These are phyloP conservation scores for Stagonosporopsis vannaccii DNA, from an alignment of 2,329 filamentous ascomycete genomes.

Conservation along the genomic window DNA sequence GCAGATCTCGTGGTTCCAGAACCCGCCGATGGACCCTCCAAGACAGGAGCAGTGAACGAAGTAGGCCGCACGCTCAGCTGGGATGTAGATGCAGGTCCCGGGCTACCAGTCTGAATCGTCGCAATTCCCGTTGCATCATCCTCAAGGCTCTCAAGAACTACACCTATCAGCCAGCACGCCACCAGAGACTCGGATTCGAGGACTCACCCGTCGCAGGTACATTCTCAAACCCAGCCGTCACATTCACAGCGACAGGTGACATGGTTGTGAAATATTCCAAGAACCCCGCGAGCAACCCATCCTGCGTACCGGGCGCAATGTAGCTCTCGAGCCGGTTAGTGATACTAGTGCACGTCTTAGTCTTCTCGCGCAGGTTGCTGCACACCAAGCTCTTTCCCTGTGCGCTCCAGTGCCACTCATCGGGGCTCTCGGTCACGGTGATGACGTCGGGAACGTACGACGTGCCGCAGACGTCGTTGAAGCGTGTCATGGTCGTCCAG, in stretches of 20 bases:
- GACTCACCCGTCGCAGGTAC: constrained; percentile 12
- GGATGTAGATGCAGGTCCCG: neutral
- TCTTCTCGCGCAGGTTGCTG: constrained; percentile 5
- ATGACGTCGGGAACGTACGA: constrained; percentile 7
- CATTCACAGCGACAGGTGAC: constrained; percentile 12
- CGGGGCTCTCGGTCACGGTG: constrained; percentile 19
- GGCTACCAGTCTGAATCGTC: constrained; percentile 1
- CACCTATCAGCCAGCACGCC: neutral
- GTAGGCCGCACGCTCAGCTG: neutral
- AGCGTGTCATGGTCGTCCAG: constrained; percentile 12
- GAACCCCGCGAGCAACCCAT: constrained; percentile 7
- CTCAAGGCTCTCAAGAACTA: constrained; percentile 11
- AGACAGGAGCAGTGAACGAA: neutral
- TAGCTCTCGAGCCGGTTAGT: constrained; percentile 4
- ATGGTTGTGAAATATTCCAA: constrained; percentile 18
- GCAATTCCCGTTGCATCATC: constrained; percentile 13
- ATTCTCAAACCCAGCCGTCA: constrained; percentile 16
- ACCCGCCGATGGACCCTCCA: neutral
- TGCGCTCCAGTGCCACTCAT: constrained; percentile 16
- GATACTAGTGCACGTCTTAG: constrained; percentile 15
- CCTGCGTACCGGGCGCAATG: constrained; percentile 5
- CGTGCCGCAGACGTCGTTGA: constrained; percentile 17
- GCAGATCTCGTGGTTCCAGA: neutral
- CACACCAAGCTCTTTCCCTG: constrained; percentile 11
- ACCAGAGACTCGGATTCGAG: neutral